Conservation (phyloP, 495 filamentous ascomycete species). For the Xylaria curta region DNA sequence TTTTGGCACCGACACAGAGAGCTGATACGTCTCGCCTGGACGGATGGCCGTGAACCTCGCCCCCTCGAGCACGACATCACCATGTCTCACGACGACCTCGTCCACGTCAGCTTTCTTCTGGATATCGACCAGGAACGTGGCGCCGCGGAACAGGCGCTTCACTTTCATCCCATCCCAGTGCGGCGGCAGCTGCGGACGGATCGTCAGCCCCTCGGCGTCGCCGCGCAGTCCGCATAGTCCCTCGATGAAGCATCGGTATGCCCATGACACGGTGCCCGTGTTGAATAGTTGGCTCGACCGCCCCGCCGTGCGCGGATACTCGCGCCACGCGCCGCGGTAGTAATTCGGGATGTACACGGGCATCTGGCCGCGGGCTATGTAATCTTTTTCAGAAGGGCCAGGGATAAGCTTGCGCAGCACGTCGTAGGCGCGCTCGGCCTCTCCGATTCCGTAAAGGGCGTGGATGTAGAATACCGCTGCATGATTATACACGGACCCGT, state of each 20-base stretch:
- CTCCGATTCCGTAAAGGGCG: conserved; percentile 55
- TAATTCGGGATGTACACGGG: conserved; percentile 65
- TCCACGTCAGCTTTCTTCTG: conserved; percentile 48
- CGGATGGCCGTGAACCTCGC: conserved; percentile 47
- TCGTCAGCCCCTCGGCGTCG: conserved; percentile 50
- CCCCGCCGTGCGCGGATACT: conserved; percentile 59
- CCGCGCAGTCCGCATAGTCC: conserved; percentile 60
- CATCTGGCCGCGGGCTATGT: conserved; percentile 59
- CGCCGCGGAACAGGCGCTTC: conserved; percentile 56
- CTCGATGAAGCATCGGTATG: conserved; percentile 60
- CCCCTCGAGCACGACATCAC: conserved; percentile 43
- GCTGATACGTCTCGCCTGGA: conserved; percentile 47
- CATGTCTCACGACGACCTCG: conserved; percentile 49
- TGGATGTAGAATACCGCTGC: conserved; percentile 60
- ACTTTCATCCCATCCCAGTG: conserved; percentile 56
- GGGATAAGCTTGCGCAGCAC: conserved; percentile 59
- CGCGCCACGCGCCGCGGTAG: conserved; percentile 59
- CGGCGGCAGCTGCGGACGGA: conserved; percentile 58
- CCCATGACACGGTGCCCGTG: conserved; percentile 63
- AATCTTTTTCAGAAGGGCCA: conserved; percentile 57
- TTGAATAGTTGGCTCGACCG: conserved; percentile 63
- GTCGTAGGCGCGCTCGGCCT: conserved; percentile 56
- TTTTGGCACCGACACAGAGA: conserved; percentile 38
- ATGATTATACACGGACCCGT: conserved; percentile 64
- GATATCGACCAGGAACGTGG: conserved; percentile 56